phyloP scores from a whole-genome alignment of 768 basidiomycete genomes.

The Neoboletus brunneissimus region DNA sequence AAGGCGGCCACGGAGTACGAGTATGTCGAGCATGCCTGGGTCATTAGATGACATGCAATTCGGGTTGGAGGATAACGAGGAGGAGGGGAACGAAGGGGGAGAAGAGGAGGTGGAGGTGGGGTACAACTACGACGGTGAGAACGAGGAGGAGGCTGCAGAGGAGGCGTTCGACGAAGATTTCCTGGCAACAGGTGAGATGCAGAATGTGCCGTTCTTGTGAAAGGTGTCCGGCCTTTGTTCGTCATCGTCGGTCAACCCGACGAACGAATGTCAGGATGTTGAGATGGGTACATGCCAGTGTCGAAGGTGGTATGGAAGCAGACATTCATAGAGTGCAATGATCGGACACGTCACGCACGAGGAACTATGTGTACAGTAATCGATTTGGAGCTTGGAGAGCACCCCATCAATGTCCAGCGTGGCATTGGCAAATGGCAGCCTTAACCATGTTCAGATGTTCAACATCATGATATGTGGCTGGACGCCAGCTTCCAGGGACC shows the following conservation, averaged over 20 bases:
- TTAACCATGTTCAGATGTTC: neutral
- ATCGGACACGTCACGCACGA: neutral
- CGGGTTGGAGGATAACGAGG: slow-evolving; percentile 52
- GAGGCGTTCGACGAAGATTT: slow-evolving; percentile 79
- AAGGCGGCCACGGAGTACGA: slow-evolving; percentile 49
- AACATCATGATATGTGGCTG: too few relatives aligned
- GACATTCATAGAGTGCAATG: neutral
- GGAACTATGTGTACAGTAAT: neutral
- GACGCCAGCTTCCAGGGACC: too few relatives aligned
- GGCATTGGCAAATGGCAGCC: neutral
- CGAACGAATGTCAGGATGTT: neutral
- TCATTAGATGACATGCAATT: slow-evolving; percentile 65
- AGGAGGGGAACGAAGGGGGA: slow-evolving; percentile 33
- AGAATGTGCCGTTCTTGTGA: slow-evolving; percentile 66
- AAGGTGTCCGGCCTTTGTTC: neutral
- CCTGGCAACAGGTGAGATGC: slow-evolving; percentile 80
- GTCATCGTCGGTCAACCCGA: neutral
- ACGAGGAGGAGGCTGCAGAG: slow-evolving; percentile 64
- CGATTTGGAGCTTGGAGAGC: neutral
- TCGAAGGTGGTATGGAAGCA: neutral
- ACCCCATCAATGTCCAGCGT: neutral
- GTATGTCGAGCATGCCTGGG: slow-evolving; percentile 85
- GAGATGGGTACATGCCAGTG: neutral
- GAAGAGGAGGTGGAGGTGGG: slow-evolving; percentile 34
- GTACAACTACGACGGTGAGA: slow-evolving; percentile 37